Conservation (phyloP, 257 asterid species). For the Thymus quinquecostatus region DNA sequence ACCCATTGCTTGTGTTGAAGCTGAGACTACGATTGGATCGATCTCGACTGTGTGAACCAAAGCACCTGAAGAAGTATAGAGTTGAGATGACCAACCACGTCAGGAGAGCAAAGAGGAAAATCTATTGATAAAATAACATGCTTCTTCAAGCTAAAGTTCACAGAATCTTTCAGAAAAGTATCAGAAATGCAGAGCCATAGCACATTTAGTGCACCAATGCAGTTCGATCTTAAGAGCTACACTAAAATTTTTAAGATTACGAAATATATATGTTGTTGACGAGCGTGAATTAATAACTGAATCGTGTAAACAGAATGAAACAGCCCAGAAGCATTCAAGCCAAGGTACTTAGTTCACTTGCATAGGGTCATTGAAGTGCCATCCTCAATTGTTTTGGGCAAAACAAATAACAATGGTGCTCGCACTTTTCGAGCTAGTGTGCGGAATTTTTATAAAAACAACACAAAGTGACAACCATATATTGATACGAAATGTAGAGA, state of each 20-base stretch:
- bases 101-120: conserved; percentile 8
- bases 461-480: too few species aligned
- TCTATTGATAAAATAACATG: background rate
- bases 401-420: too few species aligned
- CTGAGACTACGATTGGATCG: conserved; percentile 82
- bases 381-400: too few species aligned
- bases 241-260: background rate
- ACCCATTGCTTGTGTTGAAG: conserved; percentile 86
- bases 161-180: background rate
- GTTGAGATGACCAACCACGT: background rate
- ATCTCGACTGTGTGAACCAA: conserved; percentile 73
- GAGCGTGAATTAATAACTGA: background rate
- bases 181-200: background rate
- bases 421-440: too few species aligned
- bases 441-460: too few species aligned
- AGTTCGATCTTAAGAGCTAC: background rate
- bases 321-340: background rate
- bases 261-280: background rate
- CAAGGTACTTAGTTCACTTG: background rate
- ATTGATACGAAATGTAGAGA: too few species aligned
- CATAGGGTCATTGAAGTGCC: background rate
- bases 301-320: background rate
- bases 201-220: background rate
- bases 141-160: background rate
- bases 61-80: conserved; percentile 59